Base-by-base conservation (phyloP, 2,329 filamentous ascomycete genomes). In the Aspergillus sp. region DNA sequence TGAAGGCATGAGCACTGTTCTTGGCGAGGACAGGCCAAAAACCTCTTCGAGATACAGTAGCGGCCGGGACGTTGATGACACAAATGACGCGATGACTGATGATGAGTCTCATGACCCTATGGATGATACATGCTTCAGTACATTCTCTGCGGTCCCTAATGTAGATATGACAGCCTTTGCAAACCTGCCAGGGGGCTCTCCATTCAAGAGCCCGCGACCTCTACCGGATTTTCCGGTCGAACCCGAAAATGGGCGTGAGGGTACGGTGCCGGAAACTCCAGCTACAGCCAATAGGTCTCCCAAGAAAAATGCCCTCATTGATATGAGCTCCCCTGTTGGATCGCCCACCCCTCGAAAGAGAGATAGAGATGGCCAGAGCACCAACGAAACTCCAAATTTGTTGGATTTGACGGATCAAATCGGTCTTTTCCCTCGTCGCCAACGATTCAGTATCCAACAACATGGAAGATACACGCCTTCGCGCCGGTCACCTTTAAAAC, bases 331-430 rank as follows among this genome's bases (percentile, higher is more conserved):
- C 53, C 65, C 69, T 51, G 62, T 66, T 62, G 67, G 66, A 38
- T 78, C 76, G 13, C 73, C 76, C 47, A 76, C 85, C 71, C 78
- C 85, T 42, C 80, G 83, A 60, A 74, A 77, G 48, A 74, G 77
- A 62, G 79, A 76, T 38, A 75, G 76, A 59, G 79, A 73, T 72
- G 30, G 73, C 68, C 57, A 76, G 11, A 66, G 71, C 11, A 74
- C 78, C 8, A 76, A 77, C 24, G 82, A 89, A 67, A 90, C 89
- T 3, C 89, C 89, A 15, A 96, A 90, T 67, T 81, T 96, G 34
- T 82, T 96, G 44, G 95, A 98, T 70, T 96, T 97, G 66, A 96
- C 91, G 0, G 90, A 95, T 58, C 90, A 92, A 65, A 81, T 88
- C 58, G 84, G 85, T 63, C 78, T 80, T 11, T 81, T 84, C 55